A percentile compares a stretch with the other conserved stretches of the same genome.
Conservation (phyloP, 352 stramenopile species). For the Thraustotheca clavata region DNA sequence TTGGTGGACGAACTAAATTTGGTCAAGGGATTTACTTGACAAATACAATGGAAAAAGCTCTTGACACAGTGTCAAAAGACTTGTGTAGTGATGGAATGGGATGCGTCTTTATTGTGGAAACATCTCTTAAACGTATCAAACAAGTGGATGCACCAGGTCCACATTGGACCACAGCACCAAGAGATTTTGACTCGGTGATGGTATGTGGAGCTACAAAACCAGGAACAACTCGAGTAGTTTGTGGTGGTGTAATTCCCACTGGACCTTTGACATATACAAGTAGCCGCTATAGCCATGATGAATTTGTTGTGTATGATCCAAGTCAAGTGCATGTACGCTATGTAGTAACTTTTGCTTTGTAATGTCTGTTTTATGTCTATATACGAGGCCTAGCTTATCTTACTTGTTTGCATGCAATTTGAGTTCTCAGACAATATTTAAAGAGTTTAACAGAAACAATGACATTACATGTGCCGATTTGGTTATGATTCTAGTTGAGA, state of each 20-base stretch:
- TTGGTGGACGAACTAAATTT: not conserved
- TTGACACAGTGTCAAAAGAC: not conserved
- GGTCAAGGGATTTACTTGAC: not conserved
- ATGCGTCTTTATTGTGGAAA: not conserved
- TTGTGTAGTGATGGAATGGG: not conserved
- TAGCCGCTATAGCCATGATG: not conserved
- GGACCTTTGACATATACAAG: not conserved
- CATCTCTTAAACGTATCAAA: not conserved
- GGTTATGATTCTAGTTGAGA: no score
- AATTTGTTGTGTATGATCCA: not conserved
- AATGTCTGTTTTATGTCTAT: no score
- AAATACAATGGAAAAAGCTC: not conserved
- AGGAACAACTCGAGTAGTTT: not conserved
- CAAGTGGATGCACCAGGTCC: not conserved
- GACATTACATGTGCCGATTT: no score
- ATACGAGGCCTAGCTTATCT: no score
- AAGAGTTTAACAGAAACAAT: no score
- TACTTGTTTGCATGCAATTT: no score
- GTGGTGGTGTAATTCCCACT: not conserved
- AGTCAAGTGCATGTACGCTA: not conserved
- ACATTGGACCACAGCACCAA: not conserved
- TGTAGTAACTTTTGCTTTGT: not conserved
- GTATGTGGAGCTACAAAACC: not conserved
- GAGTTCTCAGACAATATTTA: no score
- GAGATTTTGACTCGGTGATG: not conserved